Conservation (phyloP, 768 basidiomycete species). For the Boletus sensibilis region DNA sequence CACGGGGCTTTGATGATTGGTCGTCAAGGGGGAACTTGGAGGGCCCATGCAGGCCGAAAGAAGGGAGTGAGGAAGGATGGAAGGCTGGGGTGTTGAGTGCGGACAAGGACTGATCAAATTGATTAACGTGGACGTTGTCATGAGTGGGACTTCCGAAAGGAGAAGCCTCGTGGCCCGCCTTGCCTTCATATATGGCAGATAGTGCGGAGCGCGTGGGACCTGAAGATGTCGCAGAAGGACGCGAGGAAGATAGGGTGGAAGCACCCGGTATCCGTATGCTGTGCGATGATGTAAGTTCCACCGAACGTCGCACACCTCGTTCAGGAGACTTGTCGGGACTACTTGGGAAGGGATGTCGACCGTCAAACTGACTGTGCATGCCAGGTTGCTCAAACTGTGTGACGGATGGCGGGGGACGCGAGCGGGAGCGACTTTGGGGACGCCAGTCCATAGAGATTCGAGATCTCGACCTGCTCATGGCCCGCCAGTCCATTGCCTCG, state of each 20-base stretch:
- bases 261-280: slow-evolving; percentile 41
- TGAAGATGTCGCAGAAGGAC: slow-evolving; percentile 46
- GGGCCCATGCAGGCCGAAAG: slow-evolving; percentile 63
- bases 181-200: slow-evolving; percentile 48
- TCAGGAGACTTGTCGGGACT: slow-evolving; percentile 30
- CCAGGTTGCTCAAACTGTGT: slow-evolving; percentile 47
- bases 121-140: slow-evolving; percentile 29
- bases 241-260: slow-evolving; percentile 45
- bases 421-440: slow-evolving; percentile 73
- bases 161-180: slow-evolving; percentile 33
- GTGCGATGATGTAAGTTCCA: slow-evolving; percentile 25
- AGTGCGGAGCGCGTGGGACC: slow-evolving; percentile 42
- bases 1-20: slow-evolving; percentile 41
- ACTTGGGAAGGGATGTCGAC: slow-evolving; percentile 45
- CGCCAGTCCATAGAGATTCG: slow-evolving; percentile 92
- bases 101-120: slow-evolving; percentile 41
- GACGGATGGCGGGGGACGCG: slow-evolving; percentile 62
- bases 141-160: slow-evolving; percentile 39
- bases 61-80: slow-evolving; percentile 72
- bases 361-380: slow-evolving; percentile 39
- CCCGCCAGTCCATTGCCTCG: slow-evolving; percentile 89
- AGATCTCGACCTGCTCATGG: slow-evolving; percentile 87
- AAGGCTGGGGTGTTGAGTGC: slow-evolving; percentile 48
- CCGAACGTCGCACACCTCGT: slow-evolving; percentile 22
- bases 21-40: slow-evolving; percentile 36